Evolutionary conservation across 495 filamentous ascomycete species (phyloP), one percentile per base, ranked within the genome.

Genomic region (Penicillium herquei): DNA sequence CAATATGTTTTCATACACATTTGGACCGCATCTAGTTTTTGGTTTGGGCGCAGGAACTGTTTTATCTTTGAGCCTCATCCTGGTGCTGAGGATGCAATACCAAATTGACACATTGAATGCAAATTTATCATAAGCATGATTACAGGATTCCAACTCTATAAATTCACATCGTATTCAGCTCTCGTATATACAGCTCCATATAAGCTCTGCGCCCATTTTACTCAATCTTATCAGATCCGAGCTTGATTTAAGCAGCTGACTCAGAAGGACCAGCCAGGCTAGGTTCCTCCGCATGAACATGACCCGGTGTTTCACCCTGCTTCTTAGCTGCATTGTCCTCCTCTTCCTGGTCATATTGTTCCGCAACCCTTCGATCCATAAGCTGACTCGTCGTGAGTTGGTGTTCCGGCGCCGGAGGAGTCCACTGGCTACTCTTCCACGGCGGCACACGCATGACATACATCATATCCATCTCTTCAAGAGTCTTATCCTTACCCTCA

Each of bases 381-480:
- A 72, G 49, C 39, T 72, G 59, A 14, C 52, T 66, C 3, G 69
- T 72, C 4, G 67, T 70, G 12, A 72, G 51, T n/a, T 55, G 65
- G 13, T 72, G 48, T 39, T 72, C 63, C 12, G 69, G 69, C 26
- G 61, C 54, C 4, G 69, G 69, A 2, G 69, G 57, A 16, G 57
- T 49, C 67, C 67, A 70, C 41, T 63, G 62, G 52, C 65, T 65
- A 37, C 79, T 84, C 67, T 81, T 79, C 78, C 82, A 84, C 2
- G 89, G 85, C 65, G 76, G 78, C 40, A 91, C 78, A 16, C 78
- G 68, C 40, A 83, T 66, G 26, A 90, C 70, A 62, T 92, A 94
- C 89, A 94, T 92, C 21, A 84, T 89, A 66, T 94, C 90, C 58
- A 92, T 78, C 70, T 91, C 86, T 69, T 91, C 88, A 14, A 92